These are phyloP conservation scores for Acanthamoeba triangularis DNA, from an alignment of 208 protist genomes.

Conservation along the genomic window DNA sequence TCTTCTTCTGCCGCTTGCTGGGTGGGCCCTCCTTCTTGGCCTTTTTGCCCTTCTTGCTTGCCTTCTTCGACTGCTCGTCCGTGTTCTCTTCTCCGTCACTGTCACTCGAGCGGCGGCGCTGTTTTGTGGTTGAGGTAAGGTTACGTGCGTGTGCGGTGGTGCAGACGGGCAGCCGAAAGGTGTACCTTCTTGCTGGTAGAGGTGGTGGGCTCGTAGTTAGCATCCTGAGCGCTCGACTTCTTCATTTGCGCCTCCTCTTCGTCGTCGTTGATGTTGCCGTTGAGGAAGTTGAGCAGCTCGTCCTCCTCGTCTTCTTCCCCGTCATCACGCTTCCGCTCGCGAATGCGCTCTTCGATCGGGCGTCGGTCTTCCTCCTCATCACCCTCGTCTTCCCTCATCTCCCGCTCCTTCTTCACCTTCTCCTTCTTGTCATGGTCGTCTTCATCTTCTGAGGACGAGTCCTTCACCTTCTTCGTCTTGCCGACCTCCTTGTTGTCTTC, in stretches of 20 bases:
- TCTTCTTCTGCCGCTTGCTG: conserved; percentile 58
- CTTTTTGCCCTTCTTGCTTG: neutral
- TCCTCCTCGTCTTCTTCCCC: conserved; percentile 52
- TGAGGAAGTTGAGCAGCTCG: conserved; percentile 24
- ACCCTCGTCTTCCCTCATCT: neutral
- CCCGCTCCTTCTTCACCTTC: neutral
- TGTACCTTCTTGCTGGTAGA: neutral
- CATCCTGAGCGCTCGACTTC: neutral
- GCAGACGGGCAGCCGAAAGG: neutral
- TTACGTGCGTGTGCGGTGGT: neutral
- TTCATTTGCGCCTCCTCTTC: neutral
- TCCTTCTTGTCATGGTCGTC: neutral
- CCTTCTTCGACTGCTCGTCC: neutral
- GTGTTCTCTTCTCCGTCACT: neutral
- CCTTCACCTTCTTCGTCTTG: neutral
- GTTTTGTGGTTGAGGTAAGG: neutral
- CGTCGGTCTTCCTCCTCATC: neutral
- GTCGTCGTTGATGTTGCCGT: neutral
- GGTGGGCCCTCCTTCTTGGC: neutral
- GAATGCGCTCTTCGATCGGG: neutral
- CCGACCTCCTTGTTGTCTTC: neutral
- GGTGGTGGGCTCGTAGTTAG: neutral
- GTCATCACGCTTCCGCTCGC: neutral
- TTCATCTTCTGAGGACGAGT: neutral
- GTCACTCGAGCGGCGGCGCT: neutral